These are phyloP conservation scores for Saccharomycopsis olivae DNA, from an alignment of 805 yeast genomes.

Conservation along the genomic window DNA sequence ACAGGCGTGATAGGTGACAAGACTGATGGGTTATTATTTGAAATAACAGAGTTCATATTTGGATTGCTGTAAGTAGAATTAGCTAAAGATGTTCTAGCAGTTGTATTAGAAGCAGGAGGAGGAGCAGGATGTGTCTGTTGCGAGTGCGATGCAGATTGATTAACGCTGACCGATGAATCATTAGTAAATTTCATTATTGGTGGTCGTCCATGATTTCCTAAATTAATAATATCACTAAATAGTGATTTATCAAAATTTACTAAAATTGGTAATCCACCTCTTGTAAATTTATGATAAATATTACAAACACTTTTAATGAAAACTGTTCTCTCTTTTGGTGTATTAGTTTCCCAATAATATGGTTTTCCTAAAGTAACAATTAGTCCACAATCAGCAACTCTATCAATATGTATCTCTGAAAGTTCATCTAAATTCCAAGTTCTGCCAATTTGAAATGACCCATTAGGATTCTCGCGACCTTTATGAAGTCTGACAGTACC, in stretches of 20 bases:
- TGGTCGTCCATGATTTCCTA: constrained; percentile 15
- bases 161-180: not conserved
- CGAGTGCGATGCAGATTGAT: not conserved
- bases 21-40: constrained; percentile 1
- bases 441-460: constrained; percentile 78
- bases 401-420: constrained; percentile 42
- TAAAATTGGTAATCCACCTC: constrained; percentile 43
- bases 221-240: constrained; percentile 21
- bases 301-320: constrained; percentile 45
- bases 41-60: constrained; percentile 5
- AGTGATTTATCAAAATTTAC: constrained; percentile 38
- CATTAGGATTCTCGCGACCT: constrained; percentile 70
- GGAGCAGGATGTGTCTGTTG: not conserved
- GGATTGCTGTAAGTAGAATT: constrained; percentile 7
- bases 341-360: constrained; percentile 72
- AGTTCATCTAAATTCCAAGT: constrained; percentile 82
- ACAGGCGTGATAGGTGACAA: constrained; percentile 6
- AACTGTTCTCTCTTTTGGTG: constrained; percentile 46
- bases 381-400: constrained; percentile 44
- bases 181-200: constrained; percentile 12
- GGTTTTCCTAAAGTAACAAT: constrained; percentile 55
- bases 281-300: constrained; percentile 43
- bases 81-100: constrained; percentile 4
- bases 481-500: constrained; percentile 72
- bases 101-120: not conserved